A percentile compares a stretch with the other conserved stretches of the same genome.
Conservation (phyloP, 768 basidiomycete species). For the Flagelloscypha sp. region DNA sequence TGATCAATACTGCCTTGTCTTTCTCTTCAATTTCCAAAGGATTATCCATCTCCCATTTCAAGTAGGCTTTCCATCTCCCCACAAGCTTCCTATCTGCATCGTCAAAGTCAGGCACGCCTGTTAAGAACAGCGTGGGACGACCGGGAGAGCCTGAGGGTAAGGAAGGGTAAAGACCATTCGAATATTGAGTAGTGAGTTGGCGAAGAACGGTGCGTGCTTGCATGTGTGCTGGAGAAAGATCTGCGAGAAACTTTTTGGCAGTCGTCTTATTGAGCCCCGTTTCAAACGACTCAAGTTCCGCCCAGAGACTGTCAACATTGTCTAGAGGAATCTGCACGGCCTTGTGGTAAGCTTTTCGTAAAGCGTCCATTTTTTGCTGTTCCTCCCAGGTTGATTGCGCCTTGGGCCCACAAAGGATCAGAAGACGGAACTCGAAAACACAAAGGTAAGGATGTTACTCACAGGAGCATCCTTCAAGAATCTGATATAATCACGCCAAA, state of each 20-base stretch:
- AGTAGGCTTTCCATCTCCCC: constrained; percentile 84
- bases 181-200: constrained; percentile 64
- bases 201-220: constrained; percentile 86
- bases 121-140: constrained; percentile 47
- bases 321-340: constrained; percentile 93
- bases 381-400: constrained; percentile 88
- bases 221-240: constrained; percentile 91
- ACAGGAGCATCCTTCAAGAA: constrained; percentile 80
- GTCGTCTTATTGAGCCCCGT: constrained; percentile 83
- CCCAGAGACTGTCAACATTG: constrained; percentile 89
- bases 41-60: constrained; percentile 94
- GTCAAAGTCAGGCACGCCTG: constrained; percentile 65
- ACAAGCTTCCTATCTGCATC: constrained; percentile 64
- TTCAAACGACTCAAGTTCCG: constrained; percentile 89
- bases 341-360: constrained; percentile 87
- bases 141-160: constrained; percentile 13
- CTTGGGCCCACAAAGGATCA: constrained; percentile 20
- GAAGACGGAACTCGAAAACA: constrained; percentile 9
- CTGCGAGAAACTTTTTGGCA: constrained; percentile 92
- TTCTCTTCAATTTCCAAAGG: constrained; percentile 88
- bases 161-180: constrained; percentile 48
- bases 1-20: constrained; percentile 57
- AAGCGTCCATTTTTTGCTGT: constrained; percentile 88
- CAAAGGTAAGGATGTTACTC: constrained; percentile 17
- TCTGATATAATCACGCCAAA: constrained; percentile 92